These are phyloP conservation scores for Cutaneotrichosporon dermatis DNA, from an alignment of 1,284 basidiomycete genomes.

Conservation along the genomic window DNA sequence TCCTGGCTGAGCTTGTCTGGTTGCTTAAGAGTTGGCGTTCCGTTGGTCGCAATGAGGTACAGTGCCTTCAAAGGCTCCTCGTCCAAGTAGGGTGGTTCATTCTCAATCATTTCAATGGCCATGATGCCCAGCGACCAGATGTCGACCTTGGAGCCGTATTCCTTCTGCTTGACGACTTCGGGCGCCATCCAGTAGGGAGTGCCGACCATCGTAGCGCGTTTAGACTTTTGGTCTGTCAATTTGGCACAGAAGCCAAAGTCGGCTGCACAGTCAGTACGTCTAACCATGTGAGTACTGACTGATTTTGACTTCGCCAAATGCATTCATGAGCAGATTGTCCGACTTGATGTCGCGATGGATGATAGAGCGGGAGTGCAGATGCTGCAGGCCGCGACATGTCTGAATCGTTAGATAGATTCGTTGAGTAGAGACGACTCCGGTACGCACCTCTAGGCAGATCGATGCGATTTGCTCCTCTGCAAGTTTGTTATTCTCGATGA, in stretches of 20 bases:
- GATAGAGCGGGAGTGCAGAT: conserved; percentile 88
- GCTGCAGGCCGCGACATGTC: conserved; percentile 93
- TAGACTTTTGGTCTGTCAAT: conserved; percentile 94
- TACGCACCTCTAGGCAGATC: conserved; percentile 80
- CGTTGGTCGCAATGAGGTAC: conserved; percentile 96
- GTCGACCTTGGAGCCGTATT: conserved; percentile 97
- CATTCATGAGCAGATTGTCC: conserved; percentile 91
- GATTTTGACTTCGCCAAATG: conserved; percentile 91
- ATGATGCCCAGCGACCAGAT: conserved; percentile 99
- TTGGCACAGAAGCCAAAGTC: conserved; percentile 99
- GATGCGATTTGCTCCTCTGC: conserved; percentile 95
- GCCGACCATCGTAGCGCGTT: conserved; percentile 98
- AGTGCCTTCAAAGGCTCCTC: conserved; percentile 96
- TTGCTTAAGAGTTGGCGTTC: conserved; percentile 94
- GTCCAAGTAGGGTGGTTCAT: conserved; percentile 95
- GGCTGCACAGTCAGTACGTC: conserved; percentile 54
- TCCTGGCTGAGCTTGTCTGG: conserved; percentile 88
- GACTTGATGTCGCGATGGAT: conserved; percentile 99
- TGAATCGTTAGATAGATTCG: conserved; percentile 40
- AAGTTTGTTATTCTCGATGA: conserved; percentile 95
- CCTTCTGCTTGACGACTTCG: conserved; percentile 98
- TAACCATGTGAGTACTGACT: conserved; percentile 54
- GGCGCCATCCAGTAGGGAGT: conserved; percentile 99
- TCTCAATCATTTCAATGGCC: conserved; percentile 99
- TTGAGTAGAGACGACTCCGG: background rate